Evolutionary conservation across 805 yeast species (phyloP).

Genomic region (Dipodascus albidus): DNA sequence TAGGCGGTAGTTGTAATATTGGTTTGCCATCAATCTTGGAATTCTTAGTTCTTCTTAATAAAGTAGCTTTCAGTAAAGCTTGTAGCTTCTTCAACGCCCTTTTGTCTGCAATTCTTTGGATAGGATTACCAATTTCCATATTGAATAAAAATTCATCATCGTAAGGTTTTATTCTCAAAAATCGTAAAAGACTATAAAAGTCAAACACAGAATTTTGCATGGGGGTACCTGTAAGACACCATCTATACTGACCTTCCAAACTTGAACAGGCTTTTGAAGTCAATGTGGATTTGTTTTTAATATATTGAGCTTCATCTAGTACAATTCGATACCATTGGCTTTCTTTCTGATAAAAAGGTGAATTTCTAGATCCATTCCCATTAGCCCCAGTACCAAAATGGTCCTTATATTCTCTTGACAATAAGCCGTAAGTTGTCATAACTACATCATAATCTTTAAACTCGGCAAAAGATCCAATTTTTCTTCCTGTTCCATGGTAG

Average conservation of each 20-base stretch:
- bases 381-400: conserved; percentile 30
- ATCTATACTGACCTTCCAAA: conserved; percentile 30
- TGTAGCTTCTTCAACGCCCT: conserved; percentile 47
- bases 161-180: conserved; percentile 52
- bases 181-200: conserved; percentile 36
- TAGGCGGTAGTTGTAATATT: conserved; percentile 56
- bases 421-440: conserved; percentile 67
- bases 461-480: conserved; percentile 30
- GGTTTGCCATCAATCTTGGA: conserved; percentile 71
- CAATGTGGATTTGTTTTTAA: conserved; percentile 36
- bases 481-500: conserved; percentile 39
- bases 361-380: conserved; percentile 8
- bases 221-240: conserved; percentile 49
- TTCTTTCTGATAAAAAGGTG: conserved; percentile 17
- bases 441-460: conserved; percentile 57
- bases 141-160: conserved; percentile 44
- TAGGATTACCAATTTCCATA: conserved; percentile 43
- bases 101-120: conserved; percentile 22
- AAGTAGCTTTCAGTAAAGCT: conserved; percentile 57
- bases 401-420: conserved; percentile 65
- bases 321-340: conserved; percentile 38
- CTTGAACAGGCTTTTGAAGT: conserved; percentile 33
- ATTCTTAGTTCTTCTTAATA: conserved; percentile 64
- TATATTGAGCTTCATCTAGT: conserved; percentile 51
- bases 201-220: conserved; percentile 44